Base-by-base conservation (phyloP, 2,329 filamentous ascomycete species). In the Herpotrichia juniperi region DNA sequence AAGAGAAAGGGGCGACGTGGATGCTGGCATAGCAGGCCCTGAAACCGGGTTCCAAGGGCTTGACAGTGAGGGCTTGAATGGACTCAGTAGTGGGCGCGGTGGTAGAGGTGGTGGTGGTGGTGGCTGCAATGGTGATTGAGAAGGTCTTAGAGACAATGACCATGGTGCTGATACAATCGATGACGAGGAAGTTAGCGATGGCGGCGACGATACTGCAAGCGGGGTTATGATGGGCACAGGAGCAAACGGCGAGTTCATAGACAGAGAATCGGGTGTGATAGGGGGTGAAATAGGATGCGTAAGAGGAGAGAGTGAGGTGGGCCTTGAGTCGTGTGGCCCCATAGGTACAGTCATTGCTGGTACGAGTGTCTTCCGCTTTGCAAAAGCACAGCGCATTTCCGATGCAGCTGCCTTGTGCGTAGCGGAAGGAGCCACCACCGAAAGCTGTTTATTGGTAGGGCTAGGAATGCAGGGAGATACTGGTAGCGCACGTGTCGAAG, bases 181-280 rank as follows among this genome's bases (percentile, higher is more conserved):
- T 62, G 46, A 58, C 58, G 43, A 54, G 51, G 34, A 56, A 51
- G 24, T 58, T 63, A 25, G 35, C 40, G 16, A 52, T 61, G 51
- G 61, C 53, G 17, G 55, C 54, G 48, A 53, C 45, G 48, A 50
- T 58, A 48, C 37, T 64, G 48, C 54, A 42, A 21, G 62, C 59
- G 52, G 51, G 10, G 46, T 55, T 7, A 50, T 57, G 37, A 56
- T 58, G 8, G 55, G 7, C n/a, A 57, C 42, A 28, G 47, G 50
- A 16, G 55, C 21, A 22, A 19, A 30, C 9, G 53, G 28, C 2
- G 47, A 42, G 24, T 25, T 28, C 16, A 24, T 50, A 30, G 45
- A 24, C 1, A 24, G 9, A 39, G 40, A 17, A n/a, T 11, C 7
- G 31, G 32, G 48, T 37, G 35, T 24, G 12, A 21, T 31, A 19